Evolutionary conservation across 2,329 filamentous ascomycete species (phyloP), one percentile per base, ranked within the genome.

Genomic region (Bipolaris zeicola): DNA sequence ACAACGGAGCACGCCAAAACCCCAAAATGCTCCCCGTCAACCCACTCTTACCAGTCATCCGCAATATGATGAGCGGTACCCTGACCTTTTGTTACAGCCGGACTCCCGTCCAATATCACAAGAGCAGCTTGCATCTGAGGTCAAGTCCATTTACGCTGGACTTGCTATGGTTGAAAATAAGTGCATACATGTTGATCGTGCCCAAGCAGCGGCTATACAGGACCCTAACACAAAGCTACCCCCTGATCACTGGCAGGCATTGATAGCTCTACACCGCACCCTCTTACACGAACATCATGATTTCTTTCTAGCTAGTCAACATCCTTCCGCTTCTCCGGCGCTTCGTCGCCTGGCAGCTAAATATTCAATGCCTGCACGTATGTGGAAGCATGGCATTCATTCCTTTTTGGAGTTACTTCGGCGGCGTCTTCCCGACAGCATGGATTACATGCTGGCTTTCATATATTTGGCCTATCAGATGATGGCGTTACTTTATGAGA

Each of bases 331-430:
- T 0, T 90, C 83, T 22, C 81, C 82, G 0, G 85, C 88, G 0
- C 73, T 98, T 0, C 82, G 85, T 3, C 80, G 85, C 0, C 75
- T 97, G 0, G 89, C 92, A 0, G 83, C 84, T 0, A 95, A 95
- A 59, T 96, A 96, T 65, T 87, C 87, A 0, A 97, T 98, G 91
- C 93, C 94, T 0, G 92, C 91, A 0, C 81, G 94, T 0, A 95
- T 98, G 90, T 98, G 95, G 95, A 83, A 91, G 0, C 91, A 96
- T 65, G 94, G 91, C 0, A 97, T 98, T 3, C 92, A 96, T 69
- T 88, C 87, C 0, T 95, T 95, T 55, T 80, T 96, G 0, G 91
- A 96, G 63, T 73, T 96, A 0, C 66, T 77, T 4, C 70, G 74
- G 0, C 87, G 91, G 62, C 84, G 88, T 2, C 78, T 96, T 0